phyloP scores from a whole-genome alignment of 1,284 basidiomycete genomes.

The Leccinum glutinopallens region DNA sequence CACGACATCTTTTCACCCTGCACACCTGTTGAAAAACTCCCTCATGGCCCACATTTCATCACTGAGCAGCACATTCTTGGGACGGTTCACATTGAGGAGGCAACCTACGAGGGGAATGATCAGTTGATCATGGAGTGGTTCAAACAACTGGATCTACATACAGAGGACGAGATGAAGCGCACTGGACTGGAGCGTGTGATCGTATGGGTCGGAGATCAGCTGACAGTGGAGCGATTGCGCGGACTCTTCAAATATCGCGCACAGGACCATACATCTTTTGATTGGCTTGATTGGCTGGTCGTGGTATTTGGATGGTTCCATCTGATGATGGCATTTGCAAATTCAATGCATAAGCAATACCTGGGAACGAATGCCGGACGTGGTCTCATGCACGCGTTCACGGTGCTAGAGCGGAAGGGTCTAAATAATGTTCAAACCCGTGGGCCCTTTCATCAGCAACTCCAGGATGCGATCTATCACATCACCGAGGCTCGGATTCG shows the following conservation, averaged over 20 bases:
- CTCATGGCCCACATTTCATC: too few relatives aligned
- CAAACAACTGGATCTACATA: neutral
- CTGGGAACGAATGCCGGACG: constrained; percentile 7
- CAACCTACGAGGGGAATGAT: neutral
- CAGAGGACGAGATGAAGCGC: constrained; percentile 11
- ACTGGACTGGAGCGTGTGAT: constrained; percentile 12
- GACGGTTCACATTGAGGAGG: neutral
- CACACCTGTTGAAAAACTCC: too few relatives aligned
- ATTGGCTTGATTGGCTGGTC: constrained; percentile 26
- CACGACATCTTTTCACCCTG: too few relatives aligned
- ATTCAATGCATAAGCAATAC: constrained; percentile 28
- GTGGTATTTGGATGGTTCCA: constrained; percentile 29
- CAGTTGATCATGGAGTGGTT: too few relatives aligned
- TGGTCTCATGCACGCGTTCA: constrained; percentile 2
- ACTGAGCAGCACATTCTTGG: too few relatives aligned
- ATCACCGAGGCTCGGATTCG: neutral
- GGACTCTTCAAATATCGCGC: constrained; percentile 23
- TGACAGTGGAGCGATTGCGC: constrained; percentile 24
- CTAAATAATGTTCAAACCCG: neutral
- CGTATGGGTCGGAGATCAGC: constrained; percentile 26
- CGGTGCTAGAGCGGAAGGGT: neutral
- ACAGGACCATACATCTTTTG: constrained; percentile 23
- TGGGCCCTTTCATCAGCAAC: neutral
- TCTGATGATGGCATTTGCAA: constrained; percentile 18
- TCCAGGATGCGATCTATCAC: neutral